A percentile compares a stretch with the other conserved stretches of the same genome.
Evolutionary conservation across 306 rosid species (phyloP).

Genomic region (Canavalia gladiata): DNA sequence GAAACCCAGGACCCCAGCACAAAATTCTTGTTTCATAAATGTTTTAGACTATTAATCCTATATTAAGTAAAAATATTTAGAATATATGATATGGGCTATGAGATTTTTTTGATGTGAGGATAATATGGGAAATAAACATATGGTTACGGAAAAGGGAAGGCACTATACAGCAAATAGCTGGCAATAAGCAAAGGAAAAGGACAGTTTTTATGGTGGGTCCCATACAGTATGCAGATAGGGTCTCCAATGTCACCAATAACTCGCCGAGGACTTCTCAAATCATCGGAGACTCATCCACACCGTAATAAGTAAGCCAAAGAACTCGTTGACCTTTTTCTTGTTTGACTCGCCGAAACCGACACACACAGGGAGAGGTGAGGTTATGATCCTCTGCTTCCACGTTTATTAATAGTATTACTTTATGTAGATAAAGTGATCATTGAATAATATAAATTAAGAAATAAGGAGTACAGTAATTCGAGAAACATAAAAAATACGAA

Average conservation of each 20-base stretch:
- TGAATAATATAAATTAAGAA: too few species aligned
- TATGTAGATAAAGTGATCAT: too few species aligned
- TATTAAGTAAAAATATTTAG: not conserved
- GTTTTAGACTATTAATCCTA: not conserved
- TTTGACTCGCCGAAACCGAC: constrained; percentile 48
- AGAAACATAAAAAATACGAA: not conserved
- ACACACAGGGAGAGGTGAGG: not conserved
- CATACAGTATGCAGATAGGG: constrained; percentile 22
- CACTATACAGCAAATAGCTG: constrained; percentile 58
- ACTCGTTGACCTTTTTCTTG: constrained; percentile 37
- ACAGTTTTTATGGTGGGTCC: constrained; percentile 54
- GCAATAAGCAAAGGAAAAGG: constrained; percentile 46
- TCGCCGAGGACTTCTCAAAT: constrained; percentile 43
- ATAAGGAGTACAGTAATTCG: not conserved
- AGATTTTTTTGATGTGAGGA: constrained; percentile 33
- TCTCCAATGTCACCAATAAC: constrained; percentile 40
- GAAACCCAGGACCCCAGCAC: not conserved
- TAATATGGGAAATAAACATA: constrained; percentile 44
- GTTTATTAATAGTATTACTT: not conserved
- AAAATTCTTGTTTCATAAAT: not conserved
- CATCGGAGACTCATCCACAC: not conserved
- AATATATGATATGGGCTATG: not conserved
- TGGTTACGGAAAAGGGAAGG: constrained; percentile 39
- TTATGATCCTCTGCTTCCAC: not conserved
- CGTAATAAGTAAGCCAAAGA: too few species aligned